phyloP scores from a whole-genome alignment of 2,329 filamentous ascomycete species.

The Pseudogymnoascus sp. region DNA sequence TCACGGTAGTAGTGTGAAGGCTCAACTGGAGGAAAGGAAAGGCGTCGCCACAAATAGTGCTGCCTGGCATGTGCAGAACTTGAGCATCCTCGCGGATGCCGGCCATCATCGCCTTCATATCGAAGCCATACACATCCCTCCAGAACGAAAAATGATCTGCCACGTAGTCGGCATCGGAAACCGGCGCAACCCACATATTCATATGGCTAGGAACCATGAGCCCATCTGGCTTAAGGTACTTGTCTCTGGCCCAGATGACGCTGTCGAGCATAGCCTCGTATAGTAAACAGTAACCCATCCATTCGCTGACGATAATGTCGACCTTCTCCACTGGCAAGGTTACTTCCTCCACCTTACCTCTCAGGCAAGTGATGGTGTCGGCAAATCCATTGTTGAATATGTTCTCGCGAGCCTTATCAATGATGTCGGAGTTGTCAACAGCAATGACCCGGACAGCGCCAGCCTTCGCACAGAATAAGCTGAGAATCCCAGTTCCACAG shows the following conservation, averaged over 20 bases:
- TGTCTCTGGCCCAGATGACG: conserved; percentile 79
- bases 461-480: conserved; percentile 89
- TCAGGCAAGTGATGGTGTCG: conserved; percentile 66
- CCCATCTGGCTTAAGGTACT: conserved; percentile 71
- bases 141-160: conserved; percentile 75
- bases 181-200: conserved; percentile 73
- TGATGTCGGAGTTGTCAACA: conserved; percentile 87
- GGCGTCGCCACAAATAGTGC: conserved; percentile 50
- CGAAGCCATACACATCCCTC: conserved; percentile 89
- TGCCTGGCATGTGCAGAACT: conserved; percentile 60
- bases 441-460: conserved; percentile 81
- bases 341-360: conserved; percentile 84
- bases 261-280: conserved; percentile 96
- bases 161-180: conserved; percentile 69
- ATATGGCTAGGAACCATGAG: conserved; percentile 82
- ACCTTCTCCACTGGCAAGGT: conserved; percentile 68
- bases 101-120: conserved; percentile 84
- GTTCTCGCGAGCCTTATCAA: conserved; percentile 77
- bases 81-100: conserved; percentile 76
- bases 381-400: conserved; percentile 72
- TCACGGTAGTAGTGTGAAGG: conserved; percentile 60
- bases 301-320: conserved; percentile 92
- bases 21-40: conserved; percentile 67
- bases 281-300: conserved; percentile 93
- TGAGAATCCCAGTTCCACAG: conserved; percentile 79